phyloP scores from a whole-genome alignment of 2,329 filamentous ascomycete genomes.

The Davidsoniella neocaledoniae region DNA sequence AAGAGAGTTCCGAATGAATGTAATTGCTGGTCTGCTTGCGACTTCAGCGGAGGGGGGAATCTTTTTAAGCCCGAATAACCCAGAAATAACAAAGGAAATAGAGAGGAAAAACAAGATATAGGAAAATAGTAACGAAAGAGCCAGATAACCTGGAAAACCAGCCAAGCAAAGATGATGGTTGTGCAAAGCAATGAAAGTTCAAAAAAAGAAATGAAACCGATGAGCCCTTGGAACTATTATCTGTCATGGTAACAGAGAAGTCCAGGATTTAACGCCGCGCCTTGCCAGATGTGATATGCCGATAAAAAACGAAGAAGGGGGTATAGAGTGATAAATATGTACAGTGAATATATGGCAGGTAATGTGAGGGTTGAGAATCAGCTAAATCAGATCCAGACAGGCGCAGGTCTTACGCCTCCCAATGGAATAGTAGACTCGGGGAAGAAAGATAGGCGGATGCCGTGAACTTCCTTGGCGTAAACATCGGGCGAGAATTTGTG shows the following conservation, averaged over 20 bases:
- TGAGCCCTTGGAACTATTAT: no score
- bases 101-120: no score
- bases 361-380: background rate
- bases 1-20: no score
- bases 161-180: background rate
- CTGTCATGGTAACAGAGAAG: background rate
- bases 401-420: conserved; percentile 15
- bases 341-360: conserved; percentile 5
- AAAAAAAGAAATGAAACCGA: background rate
- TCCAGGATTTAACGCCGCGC: no score
- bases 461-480: conserved; percentile 67
- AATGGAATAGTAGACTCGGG: conserved; percentile 17
- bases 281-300: no score
- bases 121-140: no score
- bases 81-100: no score
- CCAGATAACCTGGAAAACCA: no score
- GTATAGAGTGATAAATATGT: background rate
- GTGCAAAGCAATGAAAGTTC: background rate
- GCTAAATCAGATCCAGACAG: conserved; percentile 32
- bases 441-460: conserved; percentile 47
- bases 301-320: background rate
- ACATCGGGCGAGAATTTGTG: conserved; percentile 62
- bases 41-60: no score
- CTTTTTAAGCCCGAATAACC: no score
- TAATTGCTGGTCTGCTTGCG: no score